Evolutionary conservation across 768 basidiomycete species (phyloP), one percentile per base, ranked within the genome.

Genomic region (Cystofilobasidium bisporidii): DNA sequence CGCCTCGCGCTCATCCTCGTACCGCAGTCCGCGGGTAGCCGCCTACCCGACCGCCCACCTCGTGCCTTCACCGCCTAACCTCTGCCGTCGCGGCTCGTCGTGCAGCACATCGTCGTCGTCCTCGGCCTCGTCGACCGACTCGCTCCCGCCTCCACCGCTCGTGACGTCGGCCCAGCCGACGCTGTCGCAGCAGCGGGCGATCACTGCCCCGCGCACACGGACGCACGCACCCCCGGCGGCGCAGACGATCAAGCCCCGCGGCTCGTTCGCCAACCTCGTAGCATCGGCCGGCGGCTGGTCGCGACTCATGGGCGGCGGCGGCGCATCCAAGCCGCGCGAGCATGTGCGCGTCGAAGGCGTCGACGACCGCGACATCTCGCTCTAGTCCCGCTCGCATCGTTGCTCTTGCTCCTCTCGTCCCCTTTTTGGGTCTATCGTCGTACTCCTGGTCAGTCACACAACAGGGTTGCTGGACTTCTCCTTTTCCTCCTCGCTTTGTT

Each of bases 241-340:
- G 9, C 53, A 28, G 20, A 61, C 65, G 17, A 57, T 68, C 61
- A 68, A 63, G 61, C 67, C 67, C 22, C 47, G 67, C 20, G 67
- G 67, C n/a, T 63, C 61, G 30, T 68, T 68, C 55, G 55, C 61
- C 30, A 68, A 68, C 61, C 62, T 68, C 10, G 60, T 68, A 28
- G 66, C 67, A 0, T 57, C 48, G 12, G 67, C 67, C 11, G 67
- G 67, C n/a, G 66, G 66, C 11, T 67, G 66, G 66, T 14, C 22
- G 6, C 61, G 65, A 12, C 38, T 66, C 48, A 68, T 61, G 61
- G 60, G 67, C 43, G 53, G 57, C 32, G 45, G 55, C 24, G 55
- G 48, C 50, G 65, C 43, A 4, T 55, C 67, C 18, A 58, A 68
- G 30, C 30, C 40, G 8, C 33, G 56, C 28, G 67, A 63, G 48